phyloP scores from a whole-genome alignment of 108 stramenopile genomes.

The Discostella pseudostelligera region DNA sequence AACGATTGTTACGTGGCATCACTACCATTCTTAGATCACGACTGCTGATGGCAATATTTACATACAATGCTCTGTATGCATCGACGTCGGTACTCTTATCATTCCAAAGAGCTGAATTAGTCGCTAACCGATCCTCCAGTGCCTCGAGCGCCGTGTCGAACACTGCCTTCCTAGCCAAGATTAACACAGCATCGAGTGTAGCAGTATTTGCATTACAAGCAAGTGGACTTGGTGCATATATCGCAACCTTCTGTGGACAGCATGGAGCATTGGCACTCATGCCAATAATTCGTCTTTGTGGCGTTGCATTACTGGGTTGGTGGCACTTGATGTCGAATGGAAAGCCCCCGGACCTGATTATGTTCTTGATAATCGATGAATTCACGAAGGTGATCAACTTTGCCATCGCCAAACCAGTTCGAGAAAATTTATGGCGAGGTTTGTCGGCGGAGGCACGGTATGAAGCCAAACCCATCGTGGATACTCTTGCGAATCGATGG shows the following conservation, averaged over 20 bases:
- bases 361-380: constrained; percentile 85
- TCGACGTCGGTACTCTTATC: constrained; percentile 77
- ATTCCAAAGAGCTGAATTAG: constrained; percentile 85
- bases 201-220: constrained; percentile 84
- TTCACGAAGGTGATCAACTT: constrained; percentile 85
- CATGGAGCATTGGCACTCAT: constrained; percentile 77
- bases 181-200: constrained; percentile 78
- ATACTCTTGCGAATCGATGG: constrained; percentile 89
- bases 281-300: constrained; percentile 73
- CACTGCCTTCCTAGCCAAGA: constrained; percentile 86
- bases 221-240: constrained; percentile 71
- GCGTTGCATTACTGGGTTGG: constrained; percentile 67
- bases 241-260: constrained; percentile 66
- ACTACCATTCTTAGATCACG: constrained; percentile 83
- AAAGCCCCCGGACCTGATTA: constrained; percentile 69
- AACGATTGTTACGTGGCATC: constrained; percentile 76
- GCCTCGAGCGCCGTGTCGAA: constrained; percentile 57
- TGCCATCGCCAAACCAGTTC: constrained; percentile 85
- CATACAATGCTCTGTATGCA: constrained; percentile 89
- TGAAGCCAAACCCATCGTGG: constrained; percentile 91
- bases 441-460: constrained; percentile 85
- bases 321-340: constrained; percentile 76
- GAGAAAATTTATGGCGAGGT: constrained; percentile 87
- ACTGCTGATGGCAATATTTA: constrained; percentile 88
- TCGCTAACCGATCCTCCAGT: constrained; percentile 64